A percentile compares a stretch with the other conserved stretches of the same genome.
Conservation (phyloP, 2,329 filamentous ascomycete species). For the Curvularia hawaiiensis region DNA sequence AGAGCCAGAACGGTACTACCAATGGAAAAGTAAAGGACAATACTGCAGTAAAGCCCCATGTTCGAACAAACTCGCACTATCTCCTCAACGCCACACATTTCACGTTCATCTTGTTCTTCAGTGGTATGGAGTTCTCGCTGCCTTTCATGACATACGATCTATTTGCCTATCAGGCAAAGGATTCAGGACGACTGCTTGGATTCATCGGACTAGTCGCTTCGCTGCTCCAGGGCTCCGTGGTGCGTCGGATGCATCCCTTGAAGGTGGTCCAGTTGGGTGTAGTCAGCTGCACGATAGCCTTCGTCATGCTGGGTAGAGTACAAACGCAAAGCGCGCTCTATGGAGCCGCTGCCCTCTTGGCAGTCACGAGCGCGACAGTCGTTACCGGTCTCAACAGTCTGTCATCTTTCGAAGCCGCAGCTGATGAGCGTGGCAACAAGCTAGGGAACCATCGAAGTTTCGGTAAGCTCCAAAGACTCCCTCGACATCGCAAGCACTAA, state of each 20-base stretch:
- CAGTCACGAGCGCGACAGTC: slow-evolving; percentile 90
- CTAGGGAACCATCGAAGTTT: slow-evolving; percentile 79
- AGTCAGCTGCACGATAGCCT: slow-evolving; percentile 75
- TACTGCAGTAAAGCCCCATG: slow-evolving; percentile 27
- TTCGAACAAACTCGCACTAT: slow-evolving; percentile 79
- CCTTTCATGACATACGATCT: slow-evolving; percentile 98
- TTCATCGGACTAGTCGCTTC: slow-evolving; percentile 91
- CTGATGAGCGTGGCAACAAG: slow-evolving; percentile 82
- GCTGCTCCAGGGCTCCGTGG: slow-evolving; percentile 90
- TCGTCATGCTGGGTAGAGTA: slow-evolving; percentile 76
- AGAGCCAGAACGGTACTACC: slow-evolving; percentile 19
- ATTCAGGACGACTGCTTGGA: slow-evolving; percentile 85
- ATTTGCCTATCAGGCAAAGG: slow-evolving; percentile 77
- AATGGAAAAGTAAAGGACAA: slow-evolving; percentile 27
- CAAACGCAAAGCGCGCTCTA: slow-evolving; percentile 74
- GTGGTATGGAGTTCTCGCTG: slow-evolving; percentile 95
- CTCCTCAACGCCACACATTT: slow-evolving; percentile 87
- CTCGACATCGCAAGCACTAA: slow-evolving; percentile 16
- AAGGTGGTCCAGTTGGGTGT: slow-evolving; percentile 81
- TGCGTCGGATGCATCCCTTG: slow-evolving; percentile 81
- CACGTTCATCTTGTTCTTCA: slow-evolving; percentile 93
- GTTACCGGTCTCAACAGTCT: slow-evolving; percentile 92
- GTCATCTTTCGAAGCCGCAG: slow-evolving; percentile 84
- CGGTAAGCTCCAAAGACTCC: slow-evolving; percentile 41
- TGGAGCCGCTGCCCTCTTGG: slow-evolving; percentile 79